Percentiles rank a stretch among this genome's conserved stretches.
These are phyloP conservation scores for Casuarina glauca DNA, from an alignment of 306 rosid genomes.

Conservation along the genomic window DNA sequence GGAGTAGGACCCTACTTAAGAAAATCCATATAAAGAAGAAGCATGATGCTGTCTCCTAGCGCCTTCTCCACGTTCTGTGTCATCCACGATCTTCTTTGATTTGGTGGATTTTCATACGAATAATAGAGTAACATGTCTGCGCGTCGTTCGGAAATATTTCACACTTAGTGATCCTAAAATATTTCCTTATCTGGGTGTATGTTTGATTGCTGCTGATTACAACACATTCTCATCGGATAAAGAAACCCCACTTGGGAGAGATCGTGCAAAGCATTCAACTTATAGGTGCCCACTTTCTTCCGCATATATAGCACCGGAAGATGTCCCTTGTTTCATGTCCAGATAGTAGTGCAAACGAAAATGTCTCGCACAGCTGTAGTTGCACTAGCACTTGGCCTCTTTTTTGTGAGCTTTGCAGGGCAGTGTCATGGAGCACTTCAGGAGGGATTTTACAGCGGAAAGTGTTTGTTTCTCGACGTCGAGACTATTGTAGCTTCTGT, in stretches of 20 bases:
- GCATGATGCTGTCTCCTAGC: neutral
- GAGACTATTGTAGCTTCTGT: conserved; percentile 10
- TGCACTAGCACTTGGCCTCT: conserved; percentile 8
- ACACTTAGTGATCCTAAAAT: neutral
- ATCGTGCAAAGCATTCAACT: neutral
- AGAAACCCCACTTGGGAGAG: too few relatives aligned
- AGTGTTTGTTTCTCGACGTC: conserved; percentile 29
- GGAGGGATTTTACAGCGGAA: conserved; percentile 32
- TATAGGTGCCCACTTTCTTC: neutral
- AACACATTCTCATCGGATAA: neutral
- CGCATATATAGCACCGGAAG: neutral
- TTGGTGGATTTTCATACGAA: neutral
- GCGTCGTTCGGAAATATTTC: neutral
- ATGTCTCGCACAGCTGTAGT: conserved; percentile 1
- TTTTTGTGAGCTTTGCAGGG: conserved; percentile 23
- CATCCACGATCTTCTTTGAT: neutral
- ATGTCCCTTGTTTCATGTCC: neutral
- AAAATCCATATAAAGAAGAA: too few relatives aligned
- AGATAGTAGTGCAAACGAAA: neutral
- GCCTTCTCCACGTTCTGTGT: neutral
- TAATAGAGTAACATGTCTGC: too few relatives aligned
- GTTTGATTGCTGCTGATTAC: neutral
- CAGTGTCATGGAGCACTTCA: conserved; percentile 16
- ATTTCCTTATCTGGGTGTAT: neutral
- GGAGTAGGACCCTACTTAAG: too few relatives aligned